Percentiles rank a stretch among this genome's conserved stretches.
phyloP scores from a whole-genome alignment of 1,284 basidiomycete species.

The Ustilago xerochloae region DNA sequence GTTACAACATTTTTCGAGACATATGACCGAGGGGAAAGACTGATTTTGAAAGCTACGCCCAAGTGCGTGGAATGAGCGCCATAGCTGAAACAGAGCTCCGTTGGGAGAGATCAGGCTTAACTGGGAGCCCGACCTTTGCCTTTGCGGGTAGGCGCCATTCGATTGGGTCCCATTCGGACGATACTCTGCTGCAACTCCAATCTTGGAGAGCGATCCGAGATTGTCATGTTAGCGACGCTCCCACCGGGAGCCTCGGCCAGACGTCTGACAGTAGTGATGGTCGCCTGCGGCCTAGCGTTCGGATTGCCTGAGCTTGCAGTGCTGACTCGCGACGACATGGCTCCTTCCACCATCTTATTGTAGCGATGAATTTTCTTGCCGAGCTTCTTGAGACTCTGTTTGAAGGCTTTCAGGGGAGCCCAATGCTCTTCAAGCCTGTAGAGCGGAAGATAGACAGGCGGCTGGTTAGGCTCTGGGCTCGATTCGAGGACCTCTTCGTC shows the following conservation, averaged over 20 bases:
- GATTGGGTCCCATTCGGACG: too few relatives aligned
- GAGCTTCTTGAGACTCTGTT: constrained; percentile 5
- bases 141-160: constrained; percentile 1
- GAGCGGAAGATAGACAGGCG: background rate
- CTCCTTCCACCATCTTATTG: constrained; percentile 4
- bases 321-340: background rate
- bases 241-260: too few relatives aligned
- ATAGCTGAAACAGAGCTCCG: too few relatives aligned
- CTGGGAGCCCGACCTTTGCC: constrained; percentile 22
- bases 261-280: too few relatives aligned
- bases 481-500: background rate
- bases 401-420: background rate
- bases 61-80: too few relatives aligned
- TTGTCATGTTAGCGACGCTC: too few relatives aligned
- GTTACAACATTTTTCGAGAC: too few relatives aligned
- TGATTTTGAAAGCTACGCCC: too few relatives aligned
- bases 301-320: background rate
- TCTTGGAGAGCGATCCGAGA: too few relatives aligned
- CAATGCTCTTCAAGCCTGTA: background rate
- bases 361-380: constrained; percentile 13
- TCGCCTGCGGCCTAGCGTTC: constrained; percentile 4
- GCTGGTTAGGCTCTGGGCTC: background rate
- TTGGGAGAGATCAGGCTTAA: background rate
- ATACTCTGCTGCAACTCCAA: too few relatives aligned
- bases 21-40: too few relatives aligned